Base-by-base conservation (phyloP, 305 asterid species). In the Rubia peregrina region DNA sequence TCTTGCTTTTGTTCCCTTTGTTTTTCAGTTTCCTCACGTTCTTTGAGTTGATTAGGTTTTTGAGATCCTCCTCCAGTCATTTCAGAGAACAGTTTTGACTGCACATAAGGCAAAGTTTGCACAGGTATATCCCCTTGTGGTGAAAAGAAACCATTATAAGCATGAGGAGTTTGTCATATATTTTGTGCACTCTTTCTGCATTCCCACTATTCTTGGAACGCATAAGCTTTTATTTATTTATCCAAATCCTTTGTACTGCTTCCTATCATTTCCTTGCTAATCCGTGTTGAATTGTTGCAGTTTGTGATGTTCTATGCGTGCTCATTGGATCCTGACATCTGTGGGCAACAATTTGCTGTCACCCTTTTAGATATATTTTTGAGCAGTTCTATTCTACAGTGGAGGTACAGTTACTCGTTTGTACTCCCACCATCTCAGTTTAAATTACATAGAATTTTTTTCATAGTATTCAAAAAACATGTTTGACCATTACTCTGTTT, bases 291-390 rank as follows among this genome's bases (percentile, higher is more conserved):
- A 57, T 19, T 73, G 69, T 80, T 83, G 87, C 87, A 94, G 99
- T 94, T 94, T 84, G 85, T 94, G 76, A 78, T 91, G 82, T 94
- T 91, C 84, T 94, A 94, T 78, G 94, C 94, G 70, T 89, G 99
- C 85, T 90, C 99, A 9, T 84, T 94, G 80, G 99, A 94, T 83
- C 98, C 99, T 69, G 95, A 86, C 51, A 73, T 68, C 69, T 91
- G 99, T 42, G 99, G 99, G 59, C 76, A 74, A 73, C 77, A 73
- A 75, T 91, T 94, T 80, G 83, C 80, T 48, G 70, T 65, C 55
- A 61, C 72, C 56, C 93, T 94, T 56, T 65, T 85, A 44, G 68
- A 83, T 73, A 81, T 79, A 66, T 94, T 87, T 81, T 77, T 77
- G 85, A 78, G 76, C 74, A 69, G 87, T 76, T 46, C 64, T 75